Evolutionary conservation across 1,284 basidiomycete genomes (phyloP).

Genomic region (Boletus albobrunnescens): DNA sequence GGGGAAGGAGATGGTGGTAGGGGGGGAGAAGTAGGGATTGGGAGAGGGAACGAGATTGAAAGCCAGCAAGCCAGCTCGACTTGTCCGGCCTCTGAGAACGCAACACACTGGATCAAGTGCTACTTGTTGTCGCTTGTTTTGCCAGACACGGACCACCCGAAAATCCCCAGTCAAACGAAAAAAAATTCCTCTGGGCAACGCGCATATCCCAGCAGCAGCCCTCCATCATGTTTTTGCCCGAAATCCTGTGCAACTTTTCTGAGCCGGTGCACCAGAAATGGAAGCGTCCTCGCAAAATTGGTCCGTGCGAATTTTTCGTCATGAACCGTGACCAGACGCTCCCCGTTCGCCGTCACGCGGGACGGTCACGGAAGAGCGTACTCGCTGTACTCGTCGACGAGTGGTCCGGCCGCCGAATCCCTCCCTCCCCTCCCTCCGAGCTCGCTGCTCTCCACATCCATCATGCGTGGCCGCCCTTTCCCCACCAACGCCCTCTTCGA

Average conservation of each 20-base stretch:
- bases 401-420: slow-evolving; percentile 12
- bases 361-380: slow-evolving; percentile 29
- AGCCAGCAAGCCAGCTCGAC: slow-evolving; percentile 36
- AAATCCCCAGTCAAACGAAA: slow-evolving; percentile 1
- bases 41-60: slow-evolving; percentile 32
- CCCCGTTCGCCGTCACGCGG: slow-evolving; percentile 32
- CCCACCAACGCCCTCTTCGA: slow-evolving; percentile 45
- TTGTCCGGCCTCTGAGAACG: slow-evolving; percentile 32
- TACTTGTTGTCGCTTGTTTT: slow-evolving; percentile 31
- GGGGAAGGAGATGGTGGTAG: slow-evolving; percentile 46
- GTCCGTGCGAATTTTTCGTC: slow-evolving; percentile 16
- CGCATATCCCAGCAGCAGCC: too few relatives aligned
- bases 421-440: slow-evolving; percentile 9
- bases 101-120: slow-evolving; percentile 35
- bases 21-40: slow-evolving; percentile 20
- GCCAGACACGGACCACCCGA: slow-evolving; percentile 8
- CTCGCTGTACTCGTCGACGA: slow-evolving; percentile 34
- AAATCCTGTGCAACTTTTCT: slow-evolving; percentile 9
- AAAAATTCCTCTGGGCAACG: neutral
- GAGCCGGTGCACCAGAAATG: slow-evolving; percentile 9
- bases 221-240: slow-evolving; percentile 1
- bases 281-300: slow-evolving; percentile 2
- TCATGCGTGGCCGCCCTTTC: slow-evolving; percentile 60
- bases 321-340: slow-evolving; percentile 30
- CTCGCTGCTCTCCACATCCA: slow-evolving; percentile 13